Percentiles rank a stretch among this genome's conserved stretches.
These are phyloP conservation scores for Sarocladiaceae sp. DNA, from an alignment of 2,329 filamentous ascomycete species.

Conservation along the genomic window DNA sequence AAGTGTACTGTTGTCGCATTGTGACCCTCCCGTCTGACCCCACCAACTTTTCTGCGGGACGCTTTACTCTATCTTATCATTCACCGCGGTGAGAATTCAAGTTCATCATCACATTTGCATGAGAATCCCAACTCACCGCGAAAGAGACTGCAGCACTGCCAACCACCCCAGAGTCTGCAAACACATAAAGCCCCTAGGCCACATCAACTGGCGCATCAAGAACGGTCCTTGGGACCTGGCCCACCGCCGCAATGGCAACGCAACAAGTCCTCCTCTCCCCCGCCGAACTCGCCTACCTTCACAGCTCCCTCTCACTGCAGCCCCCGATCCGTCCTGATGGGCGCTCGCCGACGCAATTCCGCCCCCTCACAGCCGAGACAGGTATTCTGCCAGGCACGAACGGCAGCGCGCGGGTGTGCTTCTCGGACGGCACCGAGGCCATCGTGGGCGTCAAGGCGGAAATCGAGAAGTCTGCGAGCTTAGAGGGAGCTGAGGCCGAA, in stretches of 20 bases:
- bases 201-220: no score
- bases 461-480: slow-evolving; percentile 63
- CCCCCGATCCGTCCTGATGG: slow-evolving; percentile 89
- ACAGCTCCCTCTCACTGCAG: slow-evolving; percentile 71
- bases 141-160: not conserved
- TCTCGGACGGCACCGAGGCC: slow-evolving; percentile 91
- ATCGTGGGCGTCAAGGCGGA: slow-evolving; percentile 95
- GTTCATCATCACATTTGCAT: slow-evolving; percentile 4
- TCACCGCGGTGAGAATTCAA: slow-evolving; percentile 19
- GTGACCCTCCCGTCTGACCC: no score
- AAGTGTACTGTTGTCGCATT: no score
- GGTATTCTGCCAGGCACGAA: slow-evolving; percentile 85
- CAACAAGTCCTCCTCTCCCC: slow-evolving; percentile 78
- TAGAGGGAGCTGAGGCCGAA: slow-evolving; percentile 32
- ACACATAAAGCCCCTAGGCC: not conserved
- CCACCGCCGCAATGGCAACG: slow-evolving; percentile 47
- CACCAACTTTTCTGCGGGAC: not conserved
- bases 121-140: slow-evolving; percentile 9
- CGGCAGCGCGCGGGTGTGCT: slow-evolving; percentile 87
- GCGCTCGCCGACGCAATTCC: slow-evolving; percentile 77
- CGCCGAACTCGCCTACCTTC: slow-evolving; percentile 92
- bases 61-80: slow-evolving; percentile 7
- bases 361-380: slow-evolving; percentile 82
- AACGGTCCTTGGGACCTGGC: no score
- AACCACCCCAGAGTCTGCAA: not conserved